Evolutionary conservation across 768 basidiomycete genomes (phyloP).

Genomic region (Hericium rajendrae): DNA sequence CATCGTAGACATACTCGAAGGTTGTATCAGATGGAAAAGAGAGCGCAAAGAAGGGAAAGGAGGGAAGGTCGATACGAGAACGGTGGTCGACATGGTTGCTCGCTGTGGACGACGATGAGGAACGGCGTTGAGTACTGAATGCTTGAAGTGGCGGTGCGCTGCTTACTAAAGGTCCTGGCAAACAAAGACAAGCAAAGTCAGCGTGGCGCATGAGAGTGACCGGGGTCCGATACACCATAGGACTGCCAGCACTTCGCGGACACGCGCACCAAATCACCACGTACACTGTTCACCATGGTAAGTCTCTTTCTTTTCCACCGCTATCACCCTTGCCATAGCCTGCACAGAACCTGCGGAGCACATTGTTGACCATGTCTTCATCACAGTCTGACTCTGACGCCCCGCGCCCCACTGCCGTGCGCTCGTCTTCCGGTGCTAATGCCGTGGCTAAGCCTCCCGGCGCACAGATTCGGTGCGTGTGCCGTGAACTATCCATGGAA

Average conservation of each 20-base stretch:
- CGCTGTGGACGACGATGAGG: background rate
- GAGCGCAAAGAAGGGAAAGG: slow-evolving; percentile 52
- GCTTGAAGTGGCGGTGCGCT: background rate
- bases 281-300: background rate
- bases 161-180: background rate
- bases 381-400: slow-evolving; percentile 75
- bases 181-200: background rate
- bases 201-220: background rate
- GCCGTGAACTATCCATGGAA: background rate
- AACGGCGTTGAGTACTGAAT: background rate
- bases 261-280: background rate
- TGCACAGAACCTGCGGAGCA: background rate
- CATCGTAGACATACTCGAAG: slow-evolving; percentile 30
- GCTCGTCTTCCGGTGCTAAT: slow-evolving; percentile 30
- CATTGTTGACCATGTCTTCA: background rate
- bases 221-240: background rate
- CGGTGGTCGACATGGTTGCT: slow-evolving; percentile 34
- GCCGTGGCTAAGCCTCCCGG: slow-evolving; percentile 67
- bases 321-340: background rate
- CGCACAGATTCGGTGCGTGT: slow-evolving; percentile 68
- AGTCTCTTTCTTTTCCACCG: background rate
- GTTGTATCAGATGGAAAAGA: slow-evolving; percentile 31
- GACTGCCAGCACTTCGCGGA: background rate
- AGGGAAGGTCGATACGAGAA: slow-evolving; percentile 51
- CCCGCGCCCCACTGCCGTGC: slow-evolving; percentile 29